Percentiles rank a stretch among this genome's conserved stretches.
Conservation (phyloP, 192 early-diverging fungal genomes). For the Anaeromyces robustus region DNA sequence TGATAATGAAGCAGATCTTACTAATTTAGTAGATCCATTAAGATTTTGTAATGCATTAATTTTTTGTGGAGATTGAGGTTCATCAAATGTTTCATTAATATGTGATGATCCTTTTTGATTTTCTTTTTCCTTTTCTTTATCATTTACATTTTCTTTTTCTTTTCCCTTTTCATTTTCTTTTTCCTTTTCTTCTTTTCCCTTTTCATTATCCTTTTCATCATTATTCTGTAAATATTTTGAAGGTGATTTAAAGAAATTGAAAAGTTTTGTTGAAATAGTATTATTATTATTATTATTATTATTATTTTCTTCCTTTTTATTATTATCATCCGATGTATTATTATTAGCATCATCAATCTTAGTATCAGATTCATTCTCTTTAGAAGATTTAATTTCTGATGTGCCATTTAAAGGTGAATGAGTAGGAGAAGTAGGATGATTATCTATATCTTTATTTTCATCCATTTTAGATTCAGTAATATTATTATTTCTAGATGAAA, state of each 20-base stretch:
- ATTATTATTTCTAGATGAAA: background rate
- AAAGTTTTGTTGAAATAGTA: background rate
- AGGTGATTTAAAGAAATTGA: background rate
- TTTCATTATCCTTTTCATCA: background rate
- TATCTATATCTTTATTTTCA: background rate
- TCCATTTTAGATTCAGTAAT: background rate
- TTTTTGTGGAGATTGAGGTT: too few relatives aligned
- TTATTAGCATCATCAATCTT: background rate
- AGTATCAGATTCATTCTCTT: background rate
- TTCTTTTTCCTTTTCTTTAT: background rate
- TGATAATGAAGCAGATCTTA: background rate
- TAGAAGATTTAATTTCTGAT: too few relatives aligned
- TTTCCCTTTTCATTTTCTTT: background rate
- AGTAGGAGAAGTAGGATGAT: too few relatives aligned
- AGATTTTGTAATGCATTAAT: background rate
- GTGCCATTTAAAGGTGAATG: too few relatives aligned
- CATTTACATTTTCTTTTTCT: background rate
- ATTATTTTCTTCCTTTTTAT: background rate
- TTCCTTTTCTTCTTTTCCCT: background rate
- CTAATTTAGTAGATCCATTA: background rate
- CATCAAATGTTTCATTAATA: too few relatives aligned
- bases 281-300: background rate
- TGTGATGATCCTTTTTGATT: too few relatives aligned
- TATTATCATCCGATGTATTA: too few relatives aligned
- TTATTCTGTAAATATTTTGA: background rate